Conservation (phyloP, 768 basidiomycete genomes). For the Suillus clintonianus region DNA sequence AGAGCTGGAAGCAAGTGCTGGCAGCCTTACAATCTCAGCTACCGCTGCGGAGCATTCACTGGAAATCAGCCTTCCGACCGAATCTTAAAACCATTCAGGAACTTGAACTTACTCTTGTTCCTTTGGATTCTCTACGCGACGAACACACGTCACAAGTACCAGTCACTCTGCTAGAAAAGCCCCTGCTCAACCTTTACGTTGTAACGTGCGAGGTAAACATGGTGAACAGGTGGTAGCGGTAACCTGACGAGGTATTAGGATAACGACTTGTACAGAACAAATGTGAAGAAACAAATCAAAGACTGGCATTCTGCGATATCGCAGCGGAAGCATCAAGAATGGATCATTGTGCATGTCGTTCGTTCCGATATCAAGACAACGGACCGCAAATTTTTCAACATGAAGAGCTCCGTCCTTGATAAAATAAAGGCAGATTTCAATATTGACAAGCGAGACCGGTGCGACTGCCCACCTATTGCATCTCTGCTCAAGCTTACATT, state of each 20-base stretch:
- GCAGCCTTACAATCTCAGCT: conserved; percentile 66
- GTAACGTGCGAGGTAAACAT: conserved; percentile 80
- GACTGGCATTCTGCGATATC: conserved; percentile 81
- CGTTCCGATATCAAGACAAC: conserved; percentile 64
- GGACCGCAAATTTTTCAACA: conserved; percentile 74
- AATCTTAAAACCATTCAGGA: conserved; percentile 87
- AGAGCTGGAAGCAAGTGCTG: conserved; percentile 72
- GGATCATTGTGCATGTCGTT: conserved; percentile 88
- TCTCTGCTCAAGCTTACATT: conserved; percentile 7
- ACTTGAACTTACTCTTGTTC: conserved; percentile 73
- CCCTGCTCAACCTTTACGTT: conserved; percentile 84
- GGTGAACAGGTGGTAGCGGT: conserved; percentile 14
- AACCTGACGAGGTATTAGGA: conserved; percentile 42
- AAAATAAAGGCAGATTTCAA: conserved; percentile 94
- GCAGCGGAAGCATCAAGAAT: conserved; percentile 83
- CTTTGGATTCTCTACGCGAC: conserved; percentile 67
- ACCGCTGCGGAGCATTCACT: conserved; percentile 89
- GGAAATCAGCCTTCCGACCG: conserved; percentile 76
- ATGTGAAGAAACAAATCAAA: conserved; percentile 82
- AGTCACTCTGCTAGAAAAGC: conserved; percentile 78
- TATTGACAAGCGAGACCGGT: conserved; percentile 84
- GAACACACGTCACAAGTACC: conserved; percentile 78
- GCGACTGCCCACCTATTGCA: conserved; percentile 2
- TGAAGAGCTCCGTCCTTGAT: conserved; percentile 84
- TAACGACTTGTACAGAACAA: conserved; percentile 72